Evolutionary conservation across 805 yeast genomes (phyloP).

Genomic region (Wickerhamiella cacticola): DNA sequence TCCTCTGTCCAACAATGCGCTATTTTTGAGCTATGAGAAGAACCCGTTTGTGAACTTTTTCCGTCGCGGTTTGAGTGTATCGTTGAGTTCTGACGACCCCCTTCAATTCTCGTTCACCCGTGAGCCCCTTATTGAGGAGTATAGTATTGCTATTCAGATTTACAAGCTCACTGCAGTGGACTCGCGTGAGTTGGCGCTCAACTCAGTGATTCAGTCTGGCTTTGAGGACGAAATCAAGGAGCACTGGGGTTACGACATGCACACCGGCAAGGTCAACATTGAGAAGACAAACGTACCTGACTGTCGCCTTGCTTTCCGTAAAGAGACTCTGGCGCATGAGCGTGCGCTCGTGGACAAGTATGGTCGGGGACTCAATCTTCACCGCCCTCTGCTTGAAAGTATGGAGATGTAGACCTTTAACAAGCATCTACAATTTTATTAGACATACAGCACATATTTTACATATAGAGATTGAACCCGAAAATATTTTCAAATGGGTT

Average conservation of each 20-base stretch:
- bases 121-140: slow-evolving; percentile 95
- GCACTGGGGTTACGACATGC: slow-evolving; percentile 75
- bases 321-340: slow-evolving; percentile 69
- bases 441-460: too few relatives aligned
- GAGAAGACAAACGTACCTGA: slow-evolving; percentile 94
- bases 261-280: slow-evolving; percentile 56
- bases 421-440: too few relatives aligned
- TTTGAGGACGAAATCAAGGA: slow-evolving; percentile 76
- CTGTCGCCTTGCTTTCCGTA: slow-evolving; percentile 71
- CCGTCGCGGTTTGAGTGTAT: slow-evolving; percentile 86
- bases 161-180: slow-evolving; percentile 89
- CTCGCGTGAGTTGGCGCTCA: slow-evolving; percentile 91
- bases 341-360: slow-evolving; percentile 33
- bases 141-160: slow-evolving; percentile 96
- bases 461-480: too few relatives aligned
- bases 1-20: slow-evolving; percentile 90
- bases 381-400: neutral
- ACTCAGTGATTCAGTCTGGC: slow-evolving; percentile 88
- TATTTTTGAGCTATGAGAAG: slow-evolving; percentile 90
- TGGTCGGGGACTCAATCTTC: slow-evolving; percentile 16
- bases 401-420: neutral
- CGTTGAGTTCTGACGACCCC: slow-evolving; percentile 95
- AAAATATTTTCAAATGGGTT: too few relatives aligned
- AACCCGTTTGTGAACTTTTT: slow-evolving; percentile 89
- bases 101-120: slow-evolving; percentile 92